These are phyloP conservation scores for Eremochloa ophiuroides DNA, from an alignment of 176 grass and related monocot genomes.

Conservation along the genomic window DNA sequence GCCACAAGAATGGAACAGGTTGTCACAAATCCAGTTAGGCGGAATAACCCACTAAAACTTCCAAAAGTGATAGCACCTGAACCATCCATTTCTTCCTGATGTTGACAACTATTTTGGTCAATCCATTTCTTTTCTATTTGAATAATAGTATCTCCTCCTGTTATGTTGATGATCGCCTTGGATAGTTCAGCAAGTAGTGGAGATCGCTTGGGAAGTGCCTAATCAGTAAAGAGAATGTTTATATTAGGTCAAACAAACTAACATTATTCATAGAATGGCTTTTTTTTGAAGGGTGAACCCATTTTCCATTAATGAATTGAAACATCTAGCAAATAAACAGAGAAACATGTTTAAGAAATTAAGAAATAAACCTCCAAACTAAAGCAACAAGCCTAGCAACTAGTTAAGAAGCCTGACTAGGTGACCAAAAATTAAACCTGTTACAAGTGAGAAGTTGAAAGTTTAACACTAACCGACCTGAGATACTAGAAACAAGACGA, in stretches of 20 bases:
- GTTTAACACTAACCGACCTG: not conserved
- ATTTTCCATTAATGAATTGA: not conserved
- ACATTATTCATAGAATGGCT: not conserved
- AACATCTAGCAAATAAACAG: not conserved
- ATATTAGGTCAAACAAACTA: not conserved
- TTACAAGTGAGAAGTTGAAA: not conserved
- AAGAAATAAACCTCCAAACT: not conserved
- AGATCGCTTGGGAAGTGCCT: slow-evolving; percentile 42
- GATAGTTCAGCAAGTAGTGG: slow-evolving; percentile 49
- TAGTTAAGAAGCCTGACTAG: not conserved
- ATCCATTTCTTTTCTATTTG: slow-evolving; percentile 51
- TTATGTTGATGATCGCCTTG: slow-evolving; percentile 60
- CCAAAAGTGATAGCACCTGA: not conserved
- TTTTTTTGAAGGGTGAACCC: not conserved
- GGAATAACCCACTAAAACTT: not conserved
- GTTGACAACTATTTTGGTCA: slow-evolving; percentile 15
- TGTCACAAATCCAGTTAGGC: not conserved
- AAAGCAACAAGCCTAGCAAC: not conserved
- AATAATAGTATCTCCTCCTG: slow-evolving; percentile 45
- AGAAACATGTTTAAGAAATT: not conserved
- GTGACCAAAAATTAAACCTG: not conserved
- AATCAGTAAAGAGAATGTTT: not conserved
- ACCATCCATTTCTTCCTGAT: not conserved
- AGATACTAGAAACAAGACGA: not conserved
- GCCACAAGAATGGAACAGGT: slow-evolving; percentile 4